Evolutionary conservation across 768 basidiomycete genomes (phyloP).

Genomic region (Thelephora ganbajun): DNA sequence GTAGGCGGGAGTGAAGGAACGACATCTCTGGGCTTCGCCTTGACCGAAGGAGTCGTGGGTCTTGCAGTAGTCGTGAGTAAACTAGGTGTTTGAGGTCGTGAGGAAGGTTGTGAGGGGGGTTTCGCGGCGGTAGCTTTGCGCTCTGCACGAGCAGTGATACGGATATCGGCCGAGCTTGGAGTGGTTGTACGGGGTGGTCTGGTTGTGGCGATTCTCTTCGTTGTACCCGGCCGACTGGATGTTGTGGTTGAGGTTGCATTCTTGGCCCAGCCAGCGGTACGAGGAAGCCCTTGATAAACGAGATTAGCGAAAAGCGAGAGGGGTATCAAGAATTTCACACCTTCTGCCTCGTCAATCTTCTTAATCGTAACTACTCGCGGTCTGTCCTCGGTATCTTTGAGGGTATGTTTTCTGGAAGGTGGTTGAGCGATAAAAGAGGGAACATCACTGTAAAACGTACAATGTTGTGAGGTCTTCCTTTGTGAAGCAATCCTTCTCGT

Average conservation of each 20-base stretch:
- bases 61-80: constrained; percentile 23
- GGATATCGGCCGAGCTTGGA: constrained; percentile 13
- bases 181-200: constrained; percentile 34
- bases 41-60: constrained; percentile 25
- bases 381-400: constrained; percentile 76
- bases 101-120: constrained; percentile 34
- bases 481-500: constrained; percentile 94
- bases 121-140: constrained; percentile 29
- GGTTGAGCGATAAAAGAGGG: neutral
- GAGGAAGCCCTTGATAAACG: constrained; percentile 40
- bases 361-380: constrained; percentile 30
- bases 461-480: constrained; percentile 91
- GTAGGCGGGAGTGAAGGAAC: constrained; percentile 22
- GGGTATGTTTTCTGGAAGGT: constrained; percentile 67
- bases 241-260: constrained; percentile 12
- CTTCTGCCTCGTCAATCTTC: constrained; percentile 50
- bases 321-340: constrained; percentile 22
- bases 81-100: constrained; percentile 47
- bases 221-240: constrained; percentile 2
- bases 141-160: constrained; percentile 18
- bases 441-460: constrained; percentile 29
- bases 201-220: constrained; percentile 15
- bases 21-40: constrained; percentile 21
- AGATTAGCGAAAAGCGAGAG: neutral
- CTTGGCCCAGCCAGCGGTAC: constrained; percentile 31